Conservation (phyloP, 805 yeast species). For the Metschnikowia gelsemii region DNA sequence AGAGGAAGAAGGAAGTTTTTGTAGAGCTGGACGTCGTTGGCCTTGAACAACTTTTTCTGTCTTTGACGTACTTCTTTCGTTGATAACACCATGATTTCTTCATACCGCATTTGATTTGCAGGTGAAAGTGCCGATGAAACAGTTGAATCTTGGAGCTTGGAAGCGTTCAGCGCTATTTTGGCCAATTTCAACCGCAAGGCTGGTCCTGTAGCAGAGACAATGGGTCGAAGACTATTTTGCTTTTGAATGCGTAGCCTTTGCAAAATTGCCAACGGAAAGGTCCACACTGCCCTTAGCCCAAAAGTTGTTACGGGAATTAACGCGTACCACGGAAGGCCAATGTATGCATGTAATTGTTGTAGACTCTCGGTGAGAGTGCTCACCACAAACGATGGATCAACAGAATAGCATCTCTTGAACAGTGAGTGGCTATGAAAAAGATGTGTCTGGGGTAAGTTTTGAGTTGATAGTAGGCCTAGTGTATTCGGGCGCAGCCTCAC, state of each 20-base stretch:
- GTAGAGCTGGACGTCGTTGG: slow-evolving; percentile 73
- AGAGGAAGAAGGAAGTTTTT: slow-evolving; percentile 73
- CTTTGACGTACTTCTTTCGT: slow-evolving; percentile 76
- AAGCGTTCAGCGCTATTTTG: slow-evolving; percentile 43
- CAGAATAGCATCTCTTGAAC: slow-evolving; percentile 23
- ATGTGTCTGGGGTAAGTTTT: neutral
- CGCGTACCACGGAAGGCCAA: slow-evolving; percentile 80
- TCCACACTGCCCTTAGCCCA: slow-evolving; percentile 59
- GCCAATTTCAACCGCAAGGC: slow-evolving; percentile 60
- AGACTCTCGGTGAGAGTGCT: slow-evolving; percentile 38
- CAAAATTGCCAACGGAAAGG: slow-evolving; percentile 73
- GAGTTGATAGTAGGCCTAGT: slow-evolving; percentile 4
- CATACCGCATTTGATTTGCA: slow-evolving; percentile 56
- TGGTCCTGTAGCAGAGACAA: slow-evolving; percentile 74
- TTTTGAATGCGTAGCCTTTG: slow-evolving; percentile 68
- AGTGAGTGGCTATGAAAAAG: no score
- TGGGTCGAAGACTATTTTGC: slow-evolving; percentile 70
- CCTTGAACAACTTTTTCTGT: slow-evolving; percentile 67
- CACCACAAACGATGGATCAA: slow-evolving; percentile 35
- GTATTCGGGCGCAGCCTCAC: slow-evolving; percentile 1
- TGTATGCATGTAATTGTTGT: slow-evolving; percentile 48
- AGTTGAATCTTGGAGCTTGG: slow-evolving; percentile 20
- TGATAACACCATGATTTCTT: slow-evolving; percentile 72
- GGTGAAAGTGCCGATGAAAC: slow-evolving; percentile 31
- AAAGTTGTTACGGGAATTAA: slow-evolving; percentile 75